Base-by-base conservation (phyloP, 2,329 filamentous ascomycete genomes). In the Scedosporium aurantiacum region DNA sequence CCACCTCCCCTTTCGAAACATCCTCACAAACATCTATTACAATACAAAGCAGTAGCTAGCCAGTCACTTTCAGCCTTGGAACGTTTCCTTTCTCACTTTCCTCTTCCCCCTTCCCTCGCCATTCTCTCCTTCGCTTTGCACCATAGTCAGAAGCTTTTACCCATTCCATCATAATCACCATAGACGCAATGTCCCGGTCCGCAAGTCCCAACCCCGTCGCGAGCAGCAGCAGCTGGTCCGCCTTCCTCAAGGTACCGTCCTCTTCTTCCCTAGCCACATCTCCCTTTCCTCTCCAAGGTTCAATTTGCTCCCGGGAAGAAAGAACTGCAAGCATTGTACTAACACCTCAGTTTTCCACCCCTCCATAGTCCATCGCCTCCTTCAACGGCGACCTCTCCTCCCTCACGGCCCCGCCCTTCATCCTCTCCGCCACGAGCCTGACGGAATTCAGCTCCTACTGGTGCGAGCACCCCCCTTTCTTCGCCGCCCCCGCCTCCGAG, bases 381-480 rank as follows among this genome's bases (percentile, higher is more conserved):
- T 93, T 92, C 78, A 90, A 88, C 70, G 89, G 89, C 68, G 89
- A 93, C 73, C 82, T 92, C 63, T 88, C 89, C 40, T 90, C 88
- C 63, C 77, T 93, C 69, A 92, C 89, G 41, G 89, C 89, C 45
- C 89, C 89, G 61, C 89, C 89, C 18, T 93, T 92, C 69, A 91
- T 93, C 67, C 84, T 93, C 61, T 90, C 88, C 47, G 84, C 85
- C 43, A 90, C 87, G 66, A 91, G 88, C 65, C 77, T 92, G 64
- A 88, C 87, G 67, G 89, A 93, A 72, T 92, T 89, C 77, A 90
- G 87, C 64, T 83, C 87, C 60, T 92, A 91, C 77, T 93, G 89
- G 89, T 86, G 86, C 64, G 89, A 91, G 67, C 87, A 91, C 69
- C 89, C 89, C 3, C 74, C 79, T 18, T 76, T 96, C 63, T 88